phyloP scores from a whole-genome alignment of 306 rosid species.

The Potentilla sterilis region DNA sequence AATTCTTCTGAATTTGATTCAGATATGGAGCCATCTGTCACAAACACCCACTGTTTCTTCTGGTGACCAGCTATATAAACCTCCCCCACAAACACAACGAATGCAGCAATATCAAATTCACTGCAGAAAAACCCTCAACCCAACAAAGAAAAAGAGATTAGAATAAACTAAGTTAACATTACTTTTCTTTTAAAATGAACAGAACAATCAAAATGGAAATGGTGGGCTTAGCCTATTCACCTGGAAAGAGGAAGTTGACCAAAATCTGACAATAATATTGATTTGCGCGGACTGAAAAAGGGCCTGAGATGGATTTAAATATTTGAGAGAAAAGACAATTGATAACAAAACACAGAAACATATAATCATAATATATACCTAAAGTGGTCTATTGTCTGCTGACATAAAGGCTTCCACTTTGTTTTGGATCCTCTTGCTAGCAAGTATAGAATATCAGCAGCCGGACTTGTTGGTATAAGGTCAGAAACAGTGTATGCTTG shows the following conservation, averaged over 20 bases:
- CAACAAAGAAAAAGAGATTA: not conserved
- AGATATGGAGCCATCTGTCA: conserved; percentile 65
- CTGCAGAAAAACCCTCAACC: conserved; percentile 31
- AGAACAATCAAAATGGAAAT: conserved; percentile 20
- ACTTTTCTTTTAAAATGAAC: conserved; percentile 4
- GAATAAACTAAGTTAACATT: conserved; percentile 21
- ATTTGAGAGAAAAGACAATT: conserved; percentile 20
- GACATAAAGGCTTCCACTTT: conserved; percentile 72
- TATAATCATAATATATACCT: conserved; percentile 37
- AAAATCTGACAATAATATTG: conserved; percentile 56
- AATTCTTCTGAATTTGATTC: conserved; percentile 43
- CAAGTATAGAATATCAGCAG: conserved; percentile 57
- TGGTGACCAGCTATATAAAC: conserved; percentile 50
- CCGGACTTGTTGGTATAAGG: conserved; percentile 56
- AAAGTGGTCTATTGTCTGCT: conserved; percentile 42
- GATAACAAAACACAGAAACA: conserved; percentile 4
- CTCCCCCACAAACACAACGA: conserved; percentile 74
- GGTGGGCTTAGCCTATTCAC: conserved; percentile 38
- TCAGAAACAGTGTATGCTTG: conserved; percentile 68
- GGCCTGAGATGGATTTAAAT: conserved; percentile 39
- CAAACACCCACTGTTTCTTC: conserved; percentile 85
- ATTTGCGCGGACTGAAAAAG: conserved; percentile 52
- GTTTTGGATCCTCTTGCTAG: conserved; percentile 67
- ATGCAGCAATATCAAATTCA: conserved; percentile 76
- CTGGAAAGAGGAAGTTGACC: conserved; percentile 64